Evolutionary conservation across 2,329 filamentous ascomycete genomes (phyloP), one percentile per base, ranked within the genome.

Genomic region (Fusarium begoniae): DNA sequence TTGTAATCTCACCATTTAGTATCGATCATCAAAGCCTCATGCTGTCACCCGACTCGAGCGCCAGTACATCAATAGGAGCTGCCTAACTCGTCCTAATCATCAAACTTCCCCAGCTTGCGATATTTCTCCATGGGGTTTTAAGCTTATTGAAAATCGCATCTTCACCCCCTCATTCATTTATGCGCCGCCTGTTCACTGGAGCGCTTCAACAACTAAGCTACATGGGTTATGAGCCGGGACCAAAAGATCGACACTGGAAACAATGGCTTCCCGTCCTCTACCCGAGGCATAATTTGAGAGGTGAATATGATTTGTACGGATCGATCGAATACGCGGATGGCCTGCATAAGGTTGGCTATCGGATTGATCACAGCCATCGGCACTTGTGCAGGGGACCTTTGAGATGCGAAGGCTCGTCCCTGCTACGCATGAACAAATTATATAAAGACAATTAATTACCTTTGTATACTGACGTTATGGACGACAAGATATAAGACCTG

Each of bases 131-230:
- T n/a, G 14, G 18, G 20, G 28, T 47, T 32, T 37, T 41, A 45
- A 11, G 48, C 53, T 57, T 66, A 57, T 44, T 17, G 15, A 22
- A 59, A 35, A 35, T 41, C 12, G 22, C 32, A 35, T 48, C 47
- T 57, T 40, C 43, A 40, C 55, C 71, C 71, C 70, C 66, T 74
- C 66, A 63, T 63, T 17, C 17, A 41, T 22, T 74, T 74, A 74
- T 64, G 71, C 71, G 71, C 71, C 41, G 28, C 35, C 45, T 44
- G 58, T 47, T 68, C 26, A 74, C 63, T 74, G 71, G 71, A 74
- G 71, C 71, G 63, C 71, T 72, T 74, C 66, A 44, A 47, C 24
- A 37, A 20, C 20, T 40, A 32, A 51, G 28, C n/a, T n/a, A 35
- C 71, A 74, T 55, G 71, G 71, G 70, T 20, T n/a, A n/a, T 5